Evolutionary conservation across 139 green algal species (phyloP), one percentile per base, ranked within the genome.

Genomic region (Micromonas commoda): DNA sequence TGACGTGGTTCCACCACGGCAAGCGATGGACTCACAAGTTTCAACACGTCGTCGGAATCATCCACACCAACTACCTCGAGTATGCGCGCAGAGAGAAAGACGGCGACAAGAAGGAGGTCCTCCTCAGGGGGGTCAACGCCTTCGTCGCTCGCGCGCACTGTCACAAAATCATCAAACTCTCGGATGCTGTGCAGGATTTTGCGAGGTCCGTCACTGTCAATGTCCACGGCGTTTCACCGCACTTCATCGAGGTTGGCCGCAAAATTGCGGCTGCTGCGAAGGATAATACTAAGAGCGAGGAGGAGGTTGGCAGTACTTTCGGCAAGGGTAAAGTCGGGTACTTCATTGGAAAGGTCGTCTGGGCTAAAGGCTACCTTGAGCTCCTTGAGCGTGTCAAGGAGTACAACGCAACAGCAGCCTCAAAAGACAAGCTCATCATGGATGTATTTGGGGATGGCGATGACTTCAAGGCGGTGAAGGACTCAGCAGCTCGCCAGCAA

Each of bases 21-120:
- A 73, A 71, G 57, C 86, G 95, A 31, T 99, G 96, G 96, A 97
- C 90, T 5, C 88, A 97, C 86, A 96, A 96, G 85, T 99, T 99
- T 82, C 83, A 91, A 45, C 91, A 97, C 81, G 96, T 99, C 34
- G 95, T 95, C 0, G 95, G 92, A 24, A 89, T 99, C 66, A 92
- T 98, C 82, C 95, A 99, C 89, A 99, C 95, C 73, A 99, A 99
- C 87, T 99, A 99, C 85, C 87, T 98, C 64, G 95, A 99, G 84
- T 99, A 99, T 77, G 95, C 89, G 2, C 83, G 76, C 0, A 79
- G 91, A 19, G 92, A 96, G 84, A 86, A 93, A 66, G 78, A 87
- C 9, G 92, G 92, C 6, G 54, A 85, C 9, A 32, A 92, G 24
- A 94, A 93, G 80, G 88, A 89, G 79, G 35, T 76, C 26, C 28